A percentile compares a stretch with the other conserved stretches of the same genome.
Evolutionary conservation across 495 filamentous ascomycete genomes (phyloP).

Genomic region (Penicillium verhagenii): DNA sequence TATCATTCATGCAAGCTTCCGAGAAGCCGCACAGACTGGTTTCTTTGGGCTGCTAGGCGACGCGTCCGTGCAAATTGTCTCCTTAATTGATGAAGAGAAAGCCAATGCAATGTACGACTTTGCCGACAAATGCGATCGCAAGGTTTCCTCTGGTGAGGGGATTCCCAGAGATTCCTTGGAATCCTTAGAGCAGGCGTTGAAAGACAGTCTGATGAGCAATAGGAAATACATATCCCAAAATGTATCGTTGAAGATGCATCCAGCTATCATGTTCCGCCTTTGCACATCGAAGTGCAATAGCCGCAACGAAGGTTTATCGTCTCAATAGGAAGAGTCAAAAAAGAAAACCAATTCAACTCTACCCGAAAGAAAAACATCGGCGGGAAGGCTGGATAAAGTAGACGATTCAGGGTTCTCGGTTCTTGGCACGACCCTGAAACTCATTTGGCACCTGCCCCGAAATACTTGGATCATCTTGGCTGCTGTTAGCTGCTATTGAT

Average conservation of each 20-base stretch:
- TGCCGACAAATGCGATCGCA: conserved; percentile 1
- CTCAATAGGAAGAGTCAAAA: background rate
- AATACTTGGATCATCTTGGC: no score
- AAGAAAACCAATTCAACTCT: no score
- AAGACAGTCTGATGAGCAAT: background rate
- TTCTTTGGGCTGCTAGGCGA: conserved; percentile 8
- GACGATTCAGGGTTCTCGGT: background rate
- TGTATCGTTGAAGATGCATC: conserved; percentile 3
- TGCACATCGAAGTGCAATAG: conserved; percentile 4
- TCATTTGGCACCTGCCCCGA: background rate
- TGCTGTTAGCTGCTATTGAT: no score
- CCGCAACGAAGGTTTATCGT: background rate
- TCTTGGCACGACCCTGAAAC: background rate
- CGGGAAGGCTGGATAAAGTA: background rate
- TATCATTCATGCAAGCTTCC: conserved; percentile 6
- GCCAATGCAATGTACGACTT: conserved; percentile 6
- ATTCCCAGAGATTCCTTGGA: background rate
- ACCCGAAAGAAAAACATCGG: background rate
- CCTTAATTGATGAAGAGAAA: background rate
- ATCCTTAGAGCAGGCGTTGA: conserved; percentile 1
- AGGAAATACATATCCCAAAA: conserved; percentile 7
- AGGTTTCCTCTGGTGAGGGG: background rate
- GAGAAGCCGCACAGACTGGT: conserved; percentile 6
- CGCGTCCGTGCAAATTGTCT: conserved; percentile 5
- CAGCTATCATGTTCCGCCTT: conserved; percentile 11